Conservation (phyloP, 108 stramenopile species). For the Cyclotella baltica region DNA sequence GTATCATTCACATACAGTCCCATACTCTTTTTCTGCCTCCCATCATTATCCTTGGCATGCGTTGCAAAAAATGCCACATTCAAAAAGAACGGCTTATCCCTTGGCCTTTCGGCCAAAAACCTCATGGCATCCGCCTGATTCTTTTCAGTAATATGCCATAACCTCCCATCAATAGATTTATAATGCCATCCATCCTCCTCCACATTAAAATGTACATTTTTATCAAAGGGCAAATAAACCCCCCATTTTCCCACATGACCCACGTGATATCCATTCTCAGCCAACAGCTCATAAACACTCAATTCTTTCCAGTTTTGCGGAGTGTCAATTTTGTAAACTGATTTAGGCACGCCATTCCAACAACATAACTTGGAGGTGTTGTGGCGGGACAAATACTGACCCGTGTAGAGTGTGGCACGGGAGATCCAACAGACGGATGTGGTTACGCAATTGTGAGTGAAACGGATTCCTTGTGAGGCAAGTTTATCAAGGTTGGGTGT, state of each 20-base stretch:
- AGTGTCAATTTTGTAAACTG: conserved; percentile 23
- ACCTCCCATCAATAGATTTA: conserved; percentile 26
- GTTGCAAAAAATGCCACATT: conserved; percentile 84
- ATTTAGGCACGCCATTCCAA: conserved; percentile 43
- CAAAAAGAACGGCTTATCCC: conserved; percentile 72
- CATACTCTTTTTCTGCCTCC: conserved; percentile 40
- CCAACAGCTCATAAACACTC: conserved; percentile 44
- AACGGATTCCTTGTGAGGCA: conserved; percentile 76
- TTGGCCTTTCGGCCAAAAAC: conserved; percentile 63
- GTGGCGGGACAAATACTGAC: conserved; percentile 72
- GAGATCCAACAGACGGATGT: conserved; percentile 85
- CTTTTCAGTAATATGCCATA: conserved; percentile 71
- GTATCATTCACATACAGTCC: conserved; percentile 58
- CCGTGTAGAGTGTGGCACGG: conserved; percentile 76
- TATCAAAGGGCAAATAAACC: conserved; percentile 37
- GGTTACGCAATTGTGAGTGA: conserved; percentile 85
- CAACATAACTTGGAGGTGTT: conserved; percentile 44
- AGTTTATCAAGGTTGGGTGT: conserved; percentile 76
- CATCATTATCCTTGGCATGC: conserved; percentile 57
- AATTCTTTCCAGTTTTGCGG: conserved; percentile 44
- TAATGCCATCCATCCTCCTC: conserved; percentile 60
- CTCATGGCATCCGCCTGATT: conserved; percentile 68
- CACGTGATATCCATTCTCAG: conserved; percentile 50
- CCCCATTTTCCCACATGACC: conserved; percentile 79
- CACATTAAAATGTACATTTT: conserved; percentile 43